Evolutionary conservation across 1,284 basidiomycete genomes (phyloP).

Genomic region (Moesziomyces sp.): DNA sequence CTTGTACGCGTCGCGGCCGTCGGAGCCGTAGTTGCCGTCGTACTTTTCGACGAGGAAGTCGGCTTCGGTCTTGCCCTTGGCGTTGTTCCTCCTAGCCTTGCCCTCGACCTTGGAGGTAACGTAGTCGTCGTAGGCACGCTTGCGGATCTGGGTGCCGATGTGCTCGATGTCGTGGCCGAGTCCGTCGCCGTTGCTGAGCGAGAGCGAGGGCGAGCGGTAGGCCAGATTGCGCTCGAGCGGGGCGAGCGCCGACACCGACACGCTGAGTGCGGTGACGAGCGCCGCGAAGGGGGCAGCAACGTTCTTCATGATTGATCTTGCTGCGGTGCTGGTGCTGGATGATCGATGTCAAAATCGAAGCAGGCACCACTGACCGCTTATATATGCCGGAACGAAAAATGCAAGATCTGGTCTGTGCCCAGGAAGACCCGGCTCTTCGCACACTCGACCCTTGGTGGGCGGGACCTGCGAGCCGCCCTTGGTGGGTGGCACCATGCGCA

Average conservation of each 20-base stretch:
- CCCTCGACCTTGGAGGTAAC: constrained; percentile 34
- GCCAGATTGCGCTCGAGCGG: constrained; percentile 55
- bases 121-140: constrained; percentile 38
- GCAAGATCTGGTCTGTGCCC: neutral
- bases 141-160: constrained; percentile 33
- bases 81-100: constrained; percentile 40
- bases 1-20: constrained; percentile 49
- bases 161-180: constrained; percentile 47
- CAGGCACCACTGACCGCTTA: neutral
- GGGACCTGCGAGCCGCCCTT: no score
- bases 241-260: constrained; percentile 39
- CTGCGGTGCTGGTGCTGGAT: neutral
- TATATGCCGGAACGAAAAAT: neutral
- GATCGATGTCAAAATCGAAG: neutral
- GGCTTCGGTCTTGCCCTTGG: constrained; percentile 37
- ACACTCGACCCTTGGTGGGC: neutral
- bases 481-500: no score
- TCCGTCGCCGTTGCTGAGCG: constrained; percentile 32
- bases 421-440: neutral
- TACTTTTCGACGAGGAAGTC: constrained; percentile 52
- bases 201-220: constrained; percentile 52
- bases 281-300: constrained; percentile 24
- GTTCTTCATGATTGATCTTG: constrained; percentile 22
- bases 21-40: constrained; percentile 35
- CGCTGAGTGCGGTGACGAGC: constrained; percentile 27